Percentiles rank a stretch among this genome's conserved stretches.
Conservation (phyloP, 208 protist genomes). For the Leishmania aethiopica region DNA sequence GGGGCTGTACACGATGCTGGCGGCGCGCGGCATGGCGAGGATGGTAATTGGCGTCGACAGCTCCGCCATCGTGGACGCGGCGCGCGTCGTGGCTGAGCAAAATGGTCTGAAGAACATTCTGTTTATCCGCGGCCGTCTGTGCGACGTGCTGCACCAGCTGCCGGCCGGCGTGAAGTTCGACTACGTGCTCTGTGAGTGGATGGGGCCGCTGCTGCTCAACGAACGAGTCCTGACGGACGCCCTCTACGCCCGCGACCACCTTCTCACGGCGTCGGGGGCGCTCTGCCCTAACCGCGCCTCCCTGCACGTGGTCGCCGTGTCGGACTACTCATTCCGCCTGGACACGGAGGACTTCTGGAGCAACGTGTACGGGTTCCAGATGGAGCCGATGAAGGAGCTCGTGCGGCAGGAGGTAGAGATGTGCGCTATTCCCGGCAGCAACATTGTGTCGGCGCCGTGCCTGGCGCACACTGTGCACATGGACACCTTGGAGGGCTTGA, state of each 20-base stretch:
- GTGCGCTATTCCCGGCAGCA: conserved; percentile 67
- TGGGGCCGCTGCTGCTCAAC: conserved; percentile 86
- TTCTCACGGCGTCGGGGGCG: conserved; percentile 62
- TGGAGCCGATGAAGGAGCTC: conserved; percentile 91
- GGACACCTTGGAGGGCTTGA: conserved; percentile 39
- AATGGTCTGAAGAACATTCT: conserved; percentile 80
- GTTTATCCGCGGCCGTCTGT: conserved; percentile 79
- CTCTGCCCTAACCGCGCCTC: conserved; percentile 85
- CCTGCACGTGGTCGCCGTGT: conserved; percentile 84
- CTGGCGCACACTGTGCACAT: conserved; percentile 70
- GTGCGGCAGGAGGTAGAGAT: conserved; percentile 82
- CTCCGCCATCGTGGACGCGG: conserved; percentile 81
- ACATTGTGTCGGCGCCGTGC: conserved; percentile 77
- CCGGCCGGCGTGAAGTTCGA: conserved; percentile 79
- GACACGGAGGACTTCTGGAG: conserved; percentile 91
- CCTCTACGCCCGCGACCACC: conserved; percentile 78
- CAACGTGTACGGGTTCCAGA: conserved; percentile 93
- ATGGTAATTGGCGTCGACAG: conserved; percentile 86
- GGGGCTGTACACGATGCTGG: conserved; percentile 87
- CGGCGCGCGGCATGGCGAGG: conserved; percentile 65
- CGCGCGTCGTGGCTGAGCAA: conserved; percentile 75
- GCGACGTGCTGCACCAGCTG: conserved; percentile 64
- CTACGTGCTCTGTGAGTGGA: conserved; percentile 92
- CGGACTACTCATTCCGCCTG: conserved; percentile 84
- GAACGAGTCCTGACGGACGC: conserved; percentile 78